Evolutionary conservation across 768 basidiomycete genomes (phyloP).

Genomic region (Gautieria morchelliformis): DNA sequence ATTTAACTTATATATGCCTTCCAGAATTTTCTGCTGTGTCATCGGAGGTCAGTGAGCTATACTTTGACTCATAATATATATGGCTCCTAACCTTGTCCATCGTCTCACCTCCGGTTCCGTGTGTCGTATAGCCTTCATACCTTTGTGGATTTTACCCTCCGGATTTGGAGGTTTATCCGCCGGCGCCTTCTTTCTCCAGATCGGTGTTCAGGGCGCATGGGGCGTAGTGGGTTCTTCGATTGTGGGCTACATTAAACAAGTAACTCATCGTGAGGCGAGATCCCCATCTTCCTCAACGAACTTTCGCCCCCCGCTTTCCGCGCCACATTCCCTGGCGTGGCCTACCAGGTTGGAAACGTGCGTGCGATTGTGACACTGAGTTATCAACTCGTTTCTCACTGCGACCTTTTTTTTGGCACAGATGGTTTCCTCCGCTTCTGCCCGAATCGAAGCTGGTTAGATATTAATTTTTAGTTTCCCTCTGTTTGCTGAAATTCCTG

Average conservation of each 20-base stretch:
- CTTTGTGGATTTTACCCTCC: constrained; percentile 75
- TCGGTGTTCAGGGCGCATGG: constrained; percentile 88
- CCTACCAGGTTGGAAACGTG: constrained; percentile 74
- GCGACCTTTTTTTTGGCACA: constrained; percentile 12
- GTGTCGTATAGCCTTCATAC: constrained; percentile 39
- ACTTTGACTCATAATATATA: not conserved
- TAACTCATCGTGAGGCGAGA: constrained; percentile 19
- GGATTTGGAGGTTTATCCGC: constrained; percentile 62
- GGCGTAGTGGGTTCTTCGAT: constrained; percentile 50
- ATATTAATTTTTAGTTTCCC: not conserved
- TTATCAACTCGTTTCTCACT: not conserved
- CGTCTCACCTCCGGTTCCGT: not conserved
- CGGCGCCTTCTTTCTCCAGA: constrained; percentile 80
- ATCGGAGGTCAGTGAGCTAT: constrained; percentile 29
- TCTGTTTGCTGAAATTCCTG: constrained; percentile 14
- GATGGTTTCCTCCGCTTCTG: constrained; percentile 64
- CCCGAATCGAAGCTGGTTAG: constrained; percentile 68
- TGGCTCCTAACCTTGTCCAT: too few relatives aligned
- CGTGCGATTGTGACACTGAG: constrained; percentile 1
- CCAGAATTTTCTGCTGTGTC: constrained; percentile 44
- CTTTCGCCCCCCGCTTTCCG: constrained; percentile 84
- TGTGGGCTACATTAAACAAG: not conserved
- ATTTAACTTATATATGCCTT: constrained; percentile 3
- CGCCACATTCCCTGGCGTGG: constrained; percentile 78
- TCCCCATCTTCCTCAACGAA: constrained; percentile 75